Conservation (phyloP, 73 alveolate species). For the Paramecium sexaurelia region DNA sequence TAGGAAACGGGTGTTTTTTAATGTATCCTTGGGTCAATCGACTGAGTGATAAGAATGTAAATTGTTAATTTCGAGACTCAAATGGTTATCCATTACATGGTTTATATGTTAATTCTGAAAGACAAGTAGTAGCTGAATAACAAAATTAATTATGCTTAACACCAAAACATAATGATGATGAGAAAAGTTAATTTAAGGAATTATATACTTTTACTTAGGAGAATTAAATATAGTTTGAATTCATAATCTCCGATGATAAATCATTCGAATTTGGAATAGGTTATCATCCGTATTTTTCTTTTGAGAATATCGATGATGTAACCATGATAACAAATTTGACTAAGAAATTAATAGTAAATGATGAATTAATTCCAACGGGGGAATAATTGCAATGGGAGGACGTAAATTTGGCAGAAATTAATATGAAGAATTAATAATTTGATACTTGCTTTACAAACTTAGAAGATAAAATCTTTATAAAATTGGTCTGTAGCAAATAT, state of each 20-base stretch:
- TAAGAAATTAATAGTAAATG: background rate
- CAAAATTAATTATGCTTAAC: background rate
- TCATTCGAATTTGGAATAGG: background rate
- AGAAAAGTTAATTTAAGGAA: background rate
- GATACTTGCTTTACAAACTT: background rate
- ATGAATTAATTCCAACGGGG: background rate
- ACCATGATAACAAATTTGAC: background rate
- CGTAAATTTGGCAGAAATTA: background rate
- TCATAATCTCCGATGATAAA: background rate
- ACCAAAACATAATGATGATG: background rate
- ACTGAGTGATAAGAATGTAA: background rate
- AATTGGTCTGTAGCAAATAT: background rate
- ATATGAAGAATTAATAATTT: background rate
- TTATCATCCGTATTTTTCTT: background rate
- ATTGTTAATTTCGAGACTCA: background rate
- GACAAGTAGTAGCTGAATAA: background rate
- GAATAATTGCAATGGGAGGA: background rate
- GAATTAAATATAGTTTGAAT: background rate
- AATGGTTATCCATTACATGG: conserved; percentile 4
- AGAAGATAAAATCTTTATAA: background rate
- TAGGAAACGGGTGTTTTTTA: background rate
- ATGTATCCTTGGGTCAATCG: conserved; percentile 39
- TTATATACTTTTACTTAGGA: background rate
- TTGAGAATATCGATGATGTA: background rate
- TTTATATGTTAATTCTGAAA: background rate